These are phyloP conservation scores for Albophoma yamanashiensis DNA, from an alignment of 2,329 filamentous ascomycete genomes.

Conservation along the genomic window DNA sequence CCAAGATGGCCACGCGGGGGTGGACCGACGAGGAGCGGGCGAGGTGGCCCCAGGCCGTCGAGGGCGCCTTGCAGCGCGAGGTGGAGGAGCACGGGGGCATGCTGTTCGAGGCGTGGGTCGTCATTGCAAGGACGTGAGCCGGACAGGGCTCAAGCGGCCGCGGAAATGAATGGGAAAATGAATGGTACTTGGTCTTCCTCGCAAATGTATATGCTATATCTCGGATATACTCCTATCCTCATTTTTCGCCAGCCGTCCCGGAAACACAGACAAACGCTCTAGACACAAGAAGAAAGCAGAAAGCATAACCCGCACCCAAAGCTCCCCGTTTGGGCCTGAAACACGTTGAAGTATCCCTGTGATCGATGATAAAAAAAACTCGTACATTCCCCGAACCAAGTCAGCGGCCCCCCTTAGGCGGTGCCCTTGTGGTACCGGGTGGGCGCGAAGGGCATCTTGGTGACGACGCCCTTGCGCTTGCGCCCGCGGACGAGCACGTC, in stretches of 20 bases:
- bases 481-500: constrained; percentile 69
- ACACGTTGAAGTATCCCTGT: constrained; percentile 10
- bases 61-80: background rate
- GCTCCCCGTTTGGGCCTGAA: background rate
- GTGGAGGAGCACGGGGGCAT: background rate
- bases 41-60: background rate
- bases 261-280: background rate
- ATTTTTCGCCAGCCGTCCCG: constrained; percentile 1
- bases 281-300: background rate
- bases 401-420: background rate
- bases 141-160: background rate
- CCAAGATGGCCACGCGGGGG: background rate
- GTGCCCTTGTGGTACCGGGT: constrained; percentile 54
- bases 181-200: background rate
- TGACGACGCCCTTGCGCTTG: constrained; percentile 61
- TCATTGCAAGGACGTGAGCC: background rate
- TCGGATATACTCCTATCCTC: background rate
- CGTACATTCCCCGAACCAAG: background rate
- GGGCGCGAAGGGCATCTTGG: constrained; percentile 82
- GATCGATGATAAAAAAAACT: constrained; percentile 9
- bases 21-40: background rate
- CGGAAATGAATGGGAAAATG: background rate
- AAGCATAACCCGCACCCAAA: background rate
- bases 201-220: background rate
- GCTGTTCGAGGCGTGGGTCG: background rate